These are phyloP conservation scores for Phialocephala sp. DNA, from an alignment of 2,329 filamentous ascomycete genomes.

Conservation along the genomic window DNA sequence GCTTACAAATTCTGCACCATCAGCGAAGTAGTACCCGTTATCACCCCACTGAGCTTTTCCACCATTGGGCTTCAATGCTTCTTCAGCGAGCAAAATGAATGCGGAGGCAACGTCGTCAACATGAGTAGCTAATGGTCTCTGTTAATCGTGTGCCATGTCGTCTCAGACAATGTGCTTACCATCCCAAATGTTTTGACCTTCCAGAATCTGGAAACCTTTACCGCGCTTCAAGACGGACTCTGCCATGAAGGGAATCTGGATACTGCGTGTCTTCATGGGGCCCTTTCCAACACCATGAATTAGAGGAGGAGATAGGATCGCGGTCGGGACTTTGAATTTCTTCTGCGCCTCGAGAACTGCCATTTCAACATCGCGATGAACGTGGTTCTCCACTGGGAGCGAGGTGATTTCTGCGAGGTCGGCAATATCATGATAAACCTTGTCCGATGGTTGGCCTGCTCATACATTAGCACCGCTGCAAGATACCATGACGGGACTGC, in stretches of 20 bases:
- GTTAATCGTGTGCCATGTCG: background rate
- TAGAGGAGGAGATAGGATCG: constrained; percentile 67
- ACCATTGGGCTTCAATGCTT: constrained; percentile 52
- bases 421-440: constrained; percentile 64
- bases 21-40: constrained; percentile 61
- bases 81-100: constrained; percentile 57
- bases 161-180: constrained; percentile 18
- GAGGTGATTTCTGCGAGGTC: constrained; percentile 60
- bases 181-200: constrained; percentile 59
- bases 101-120: constrained; percentile 58
- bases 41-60: constrained; percentile 55
- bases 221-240: constrained; percentile 54
- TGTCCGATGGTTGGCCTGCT: constrained; percentile 44
- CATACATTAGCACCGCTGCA: background rate
- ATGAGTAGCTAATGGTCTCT: constrained; percentile 51
- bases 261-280: constrained; percentile 58
- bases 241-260: constrained; percentile 61
- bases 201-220: constrained; percentile 55
- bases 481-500: constrained; percentile 29
- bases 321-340: constrained; percentile 56
- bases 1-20: constrained; percentile 23
- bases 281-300: constrained; percentile 67
- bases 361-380: constrained; percentile 73
- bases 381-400: constrained; percentile 59
- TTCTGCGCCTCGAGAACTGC: constrained; percentile 58